phyloP scores from a whole-genome alignment of 78 protist genomes.

The Pelomyxa schiedti region DNA sequence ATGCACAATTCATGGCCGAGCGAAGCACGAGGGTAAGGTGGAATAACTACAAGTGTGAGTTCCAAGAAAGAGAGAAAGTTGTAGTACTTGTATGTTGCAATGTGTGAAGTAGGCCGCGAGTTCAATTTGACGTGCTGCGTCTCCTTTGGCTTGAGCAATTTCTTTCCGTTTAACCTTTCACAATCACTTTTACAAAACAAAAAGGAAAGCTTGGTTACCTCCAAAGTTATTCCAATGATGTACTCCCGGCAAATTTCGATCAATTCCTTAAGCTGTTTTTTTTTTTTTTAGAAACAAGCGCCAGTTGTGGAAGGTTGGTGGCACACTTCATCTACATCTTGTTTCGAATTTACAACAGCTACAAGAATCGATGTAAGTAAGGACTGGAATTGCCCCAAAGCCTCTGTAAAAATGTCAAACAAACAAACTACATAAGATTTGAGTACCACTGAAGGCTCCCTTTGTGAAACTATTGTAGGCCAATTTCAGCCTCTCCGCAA shows the following conservation, averaged over 20 bases:
- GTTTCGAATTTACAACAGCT: slow-evolving; percentile 15
- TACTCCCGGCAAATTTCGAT: slow-evolving; percentile 81
- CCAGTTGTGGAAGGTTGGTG: too few relatives aligned
- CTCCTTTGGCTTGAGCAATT: not conserved
- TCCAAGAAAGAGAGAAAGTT: slow-evolving; percentile 60
- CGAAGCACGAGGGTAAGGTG: slow-evolving; percentile 70
- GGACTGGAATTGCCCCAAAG: slow-evolving; percentile 28
- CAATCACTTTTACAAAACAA: not conserved
- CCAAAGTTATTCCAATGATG: slow-evolving; percentile 70
- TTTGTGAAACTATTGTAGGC: slow-evolving; percentile 60
- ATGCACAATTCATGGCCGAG: slow-evolving; percentile 59
- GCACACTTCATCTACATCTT: slow-evolving; percentile 32
- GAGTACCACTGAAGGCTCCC: too few relatives aligned
- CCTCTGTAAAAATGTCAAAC: slow-evolving; percentile 56
- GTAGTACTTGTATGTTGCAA: slow-evolving; percentile 78
- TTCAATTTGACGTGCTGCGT: slow-evolving; percentile 38
- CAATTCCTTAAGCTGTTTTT: too few relatives aligned
- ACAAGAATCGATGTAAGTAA: slow-evolving; percentile 35
- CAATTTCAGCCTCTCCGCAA: slow-evolving; percentile 4
- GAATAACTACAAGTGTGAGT: too few relatives aligned
- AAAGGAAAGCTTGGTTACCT: slow-evolving; percentile 35
- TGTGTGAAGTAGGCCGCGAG: slow-evolving; percentile 92
- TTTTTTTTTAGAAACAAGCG: not conserved
- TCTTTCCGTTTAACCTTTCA: slow-evolving; percentile 14
- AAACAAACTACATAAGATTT: not conserved